Base-by-base conservation (phyloP, 768 basidiomycete genomes). In the Trichaptum fuscoviolaceum region DNA sequence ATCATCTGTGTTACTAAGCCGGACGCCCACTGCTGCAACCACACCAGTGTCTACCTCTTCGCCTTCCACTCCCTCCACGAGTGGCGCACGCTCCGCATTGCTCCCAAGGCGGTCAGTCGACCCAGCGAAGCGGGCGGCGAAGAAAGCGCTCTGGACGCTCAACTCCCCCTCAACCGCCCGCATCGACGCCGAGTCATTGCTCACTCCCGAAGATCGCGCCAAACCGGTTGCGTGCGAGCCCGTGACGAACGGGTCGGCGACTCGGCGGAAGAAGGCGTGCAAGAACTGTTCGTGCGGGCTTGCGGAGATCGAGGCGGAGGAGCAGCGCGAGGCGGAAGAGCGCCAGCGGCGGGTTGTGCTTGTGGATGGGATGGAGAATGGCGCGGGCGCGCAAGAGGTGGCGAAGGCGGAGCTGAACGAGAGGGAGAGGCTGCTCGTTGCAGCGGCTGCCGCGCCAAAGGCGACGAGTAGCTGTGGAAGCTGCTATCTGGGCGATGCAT, bases 401-500 rank as follows among this genome's bases (percentile, higher is more conserved):
- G 74, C 77, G 57, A 81, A 84, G 71, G 68, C 69, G 30, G 35
- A 61, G 26, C 30, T 34, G 61, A 75, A 73, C 57, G 92, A 91
- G 81, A 88, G 81, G 77, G 88, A 84, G 75, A 84, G 86, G 70
- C 75, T 92, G 73, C 72, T 86, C 1, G 76, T 79, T 57, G 91
- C 91, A 9, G 91, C 89, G 0, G 85, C 83, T 72, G 84, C 84
- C 24, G 86, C 93, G 17, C 87, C 89, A 15, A 93, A 93, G 80
- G 94, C 92, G 42, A 98, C 95, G 65, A 96, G 95, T 75, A 95
- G 93, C 74, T 99, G 97, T 80, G 96, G 96, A 18, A 98, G 84
- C 80, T 99, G 97, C 82, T 99, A 93, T 82, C 80, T 99, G 42
- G 97, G 97, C 10, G 97, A 99, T 77, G 97, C 97, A 2, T 99